Conservation (phyloP, 495 filamentous ascomycete species). For the Daldinia caldariorum region DNA sequence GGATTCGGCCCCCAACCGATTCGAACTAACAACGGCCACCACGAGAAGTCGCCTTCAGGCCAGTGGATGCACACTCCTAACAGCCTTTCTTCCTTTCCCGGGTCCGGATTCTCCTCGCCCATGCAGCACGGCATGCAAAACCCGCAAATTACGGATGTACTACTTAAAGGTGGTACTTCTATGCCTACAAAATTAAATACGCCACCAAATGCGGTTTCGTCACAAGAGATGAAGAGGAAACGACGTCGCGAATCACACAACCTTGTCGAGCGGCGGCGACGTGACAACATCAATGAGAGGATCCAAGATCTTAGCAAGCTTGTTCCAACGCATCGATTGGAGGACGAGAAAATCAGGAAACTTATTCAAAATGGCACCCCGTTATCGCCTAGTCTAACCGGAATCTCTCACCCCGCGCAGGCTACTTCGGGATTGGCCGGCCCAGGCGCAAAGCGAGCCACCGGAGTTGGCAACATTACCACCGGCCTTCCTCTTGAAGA, state of each 20-base stretch:
- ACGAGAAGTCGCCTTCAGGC: conserved; percentile 82
- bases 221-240: conserved; percentile 92
- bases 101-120: conserved; percentile 83
- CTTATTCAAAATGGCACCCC: conserved; percentile 90
- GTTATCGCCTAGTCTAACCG: conserved; percentile 79
- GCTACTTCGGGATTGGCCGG: conserved; percentile 92
- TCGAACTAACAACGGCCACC: conserved; percentile 69
- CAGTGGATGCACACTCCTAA: conserved; percentile 82
- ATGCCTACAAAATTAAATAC: conserved; percentile 64
- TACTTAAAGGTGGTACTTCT: conserved; percentile 64
- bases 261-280: conserved; percentile 89
- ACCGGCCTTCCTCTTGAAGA: conserved; percentile 92
- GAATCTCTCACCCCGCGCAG: conserved; percentile 68
- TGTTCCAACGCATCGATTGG: conserved; percentile 89
- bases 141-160: conserved; percentile 60
- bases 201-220: conserved; percentile 62
- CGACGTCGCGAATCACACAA: conserved; percentile 94
- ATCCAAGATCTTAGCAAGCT: conserved; percentile 96
- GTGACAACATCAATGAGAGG: conserved; percentile 98
- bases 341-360: conserved; percentile 97
- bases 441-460: conserved; percentile 80
- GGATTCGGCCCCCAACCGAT: conserved; percentile 80
- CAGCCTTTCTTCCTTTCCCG: conserved; percentile 79
- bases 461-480: conserved; percentile 82
- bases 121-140: conserved; percentile 59